Base-by-base conservation (phyloP, 2,329 filamentous ascomycete genomes). In the Aspergillus chevalieri region DNA sequence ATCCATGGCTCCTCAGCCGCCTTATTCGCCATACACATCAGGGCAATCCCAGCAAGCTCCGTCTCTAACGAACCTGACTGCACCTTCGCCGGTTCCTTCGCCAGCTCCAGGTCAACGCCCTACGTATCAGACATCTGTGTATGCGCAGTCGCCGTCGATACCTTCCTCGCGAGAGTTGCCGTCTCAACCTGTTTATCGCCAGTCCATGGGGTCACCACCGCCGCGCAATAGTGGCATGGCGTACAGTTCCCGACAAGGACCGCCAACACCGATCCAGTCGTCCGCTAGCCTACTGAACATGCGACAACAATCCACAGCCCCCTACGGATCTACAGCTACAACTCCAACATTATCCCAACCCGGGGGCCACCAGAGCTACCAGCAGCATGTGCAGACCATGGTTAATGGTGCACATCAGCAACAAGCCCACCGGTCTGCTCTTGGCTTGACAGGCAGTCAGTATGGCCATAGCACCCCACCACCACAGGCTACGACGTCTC, bases 321-420 rank as follows among this genome's bases (percentile, higher is more conserved):
- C 65, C 9, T 68, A 65, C 49, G 54, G 52, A n/a, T 56, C 62
- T 4, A 55, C 61, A 4, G 56, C 56, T 17, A 52, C 60, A 9
- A 61, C 65, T 1, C 56, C 60, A 2, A 56, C 52, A 5, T 45
- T 59, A 9, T 49, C 57, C 33, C 55, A 52, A 46, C 52, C 44
- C 36, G 53, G 47, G 14, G 47, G 60, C 14, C 60, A 59, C 49
- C 64, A 66, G 45, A 59, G 59, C 22, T 69, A 66, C 43, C 68
- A 71, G 44, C 66, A 67, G 45, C 66, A 70, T 47, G 62, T 69
- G 28, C 69, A 70, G 44, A 64, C 64, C 4, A 60, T 71, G 59
- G 66, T 70, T 17, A 66, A 54, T 47, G 67, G 65, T n/a, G 55
- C 62, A 8, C 67, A 69, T 44, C 65, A 68, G 26, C 62, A 60